These are phyloP conservation scores for Chlorencoelia australis DNA, from an alignment of 2,329 filamentous ascomycete genomes.

Conservation along the genomic window DNA sequence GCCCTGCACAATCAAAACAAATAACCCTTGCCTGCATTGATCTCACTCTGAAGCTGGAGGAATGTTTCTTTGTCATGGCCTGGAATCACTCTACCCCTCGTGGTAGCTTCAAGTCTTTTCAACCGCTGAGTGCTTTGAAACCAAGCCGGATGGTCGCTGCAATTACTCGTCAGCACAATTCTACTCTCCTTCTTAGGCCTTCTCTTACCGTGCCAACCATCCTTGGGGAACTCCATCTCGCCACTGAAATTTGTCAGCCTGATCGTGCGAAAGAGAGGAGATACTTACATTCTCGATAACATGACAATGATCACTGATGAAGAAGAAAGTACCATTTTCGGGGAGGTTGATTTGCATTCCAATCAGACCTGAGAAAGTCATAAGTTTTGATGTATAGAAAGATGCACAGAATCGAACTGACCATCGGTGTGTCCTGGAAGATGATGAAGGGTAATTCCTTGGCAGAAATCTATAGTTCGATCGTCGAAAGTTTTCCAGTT, in stretches of 20 bases:
- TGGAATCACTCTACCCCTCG: constrained; percentile 20
- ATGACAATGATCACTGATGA: constrained; percentile 28
- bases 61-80: constrained; percentile 23
- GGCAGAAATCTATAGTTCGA: constrained; percentile 29
- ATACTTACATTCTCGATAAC: constrained; percentile 25
- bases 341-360: constrained; percentile 27
- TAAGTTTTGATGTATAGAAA: no score
- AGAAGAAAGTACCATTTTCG: constrained; percentile 27
- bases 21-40: constrained; percentile 13
- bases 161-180: constrained; percentile 1
- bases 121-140: constrained; percentile 26
- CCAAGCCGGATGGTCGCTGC: constrained; percentile 26
- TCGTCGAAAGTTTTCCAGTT: constrained; percentile 36
- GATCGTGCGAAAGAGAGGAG: not conserved
- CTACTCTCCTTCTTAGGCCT: not conserved
- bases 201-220: constrained; percentile 25
- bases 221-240: constrained; percentile 26
- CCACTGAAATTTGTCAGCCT: constrained; percentile 12
- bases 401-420: no score
- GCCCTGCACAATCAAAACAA: no score
- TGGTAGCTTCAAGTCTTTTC: constrained; percentile 24
- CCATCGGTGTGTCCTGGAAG: constrained; percentile 23
- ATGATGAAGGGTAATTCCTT: constrained; percentile 29
- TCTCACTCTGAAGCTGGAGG: constrained; percentile 19
- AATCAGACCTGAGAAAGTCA: constrained; percentile 19